Evolutionary conservation across 768 basidiomycete genomes (phyloP), one percentile per base, ranked within the genome.

Genomic region (Chalciporus pseudorubinellus): DNA sequence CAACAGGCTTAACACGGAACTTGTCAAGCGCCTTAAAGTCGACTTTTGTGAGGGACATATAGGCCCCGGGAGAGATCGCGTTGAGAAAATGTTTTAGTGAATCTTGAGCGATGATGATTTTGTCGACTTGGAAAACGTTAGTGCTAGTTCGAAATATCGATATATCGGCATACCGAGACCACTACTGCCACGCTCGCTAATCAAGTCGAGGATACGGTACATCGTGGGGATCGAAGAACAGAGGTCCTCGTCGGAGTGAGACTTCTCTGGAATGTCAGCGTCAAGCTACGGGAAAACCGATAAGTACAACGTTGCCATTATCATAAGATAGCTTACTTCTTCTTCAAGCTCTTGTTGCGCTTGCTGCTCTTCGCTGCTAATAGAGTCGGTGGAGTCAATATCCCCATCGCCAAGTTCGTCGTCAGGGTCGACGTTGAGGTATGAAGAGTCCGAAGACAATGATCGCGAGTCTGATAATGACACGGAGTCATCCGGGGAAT

Each of bases 81-180:
- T 83, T 79, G 55, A 81, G 71, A 44, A 84, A 74, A 1, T 61
- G 51, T 49, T 68, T 72, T 39, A 85, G 68, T 4, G 78, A 77
- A 10, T 75, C 73, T 58, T 83, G 80, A 5, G 71, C 69, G 29
- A 85, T 84, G 59, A 85, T 78, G 42, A 85, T 74, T 62, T 85
- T 85, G 59, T 83, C 82, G 18, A 83, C 83, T 82, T 53, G 16
- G 48, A 3, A 18, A 24, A 22, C 18, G 39, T 58, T 19, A 56
- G 57, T 29, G 13, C 20, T 11, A 42, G 39, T 22, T 20, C 7
- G 29, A 29, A 12, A 44, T 4, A 10, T 19, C 21, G 13, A 18
- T 26, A 11, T 7, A 16, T 31, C 11, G 48, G 31, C 69, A 47
- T 62, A 82, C 83, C 82, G 40, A 82, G 66, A 7, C 81, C 81